Base-by-base conservation (phyloP, 805 yeast species). In the Lachancea waltii region DNA sequence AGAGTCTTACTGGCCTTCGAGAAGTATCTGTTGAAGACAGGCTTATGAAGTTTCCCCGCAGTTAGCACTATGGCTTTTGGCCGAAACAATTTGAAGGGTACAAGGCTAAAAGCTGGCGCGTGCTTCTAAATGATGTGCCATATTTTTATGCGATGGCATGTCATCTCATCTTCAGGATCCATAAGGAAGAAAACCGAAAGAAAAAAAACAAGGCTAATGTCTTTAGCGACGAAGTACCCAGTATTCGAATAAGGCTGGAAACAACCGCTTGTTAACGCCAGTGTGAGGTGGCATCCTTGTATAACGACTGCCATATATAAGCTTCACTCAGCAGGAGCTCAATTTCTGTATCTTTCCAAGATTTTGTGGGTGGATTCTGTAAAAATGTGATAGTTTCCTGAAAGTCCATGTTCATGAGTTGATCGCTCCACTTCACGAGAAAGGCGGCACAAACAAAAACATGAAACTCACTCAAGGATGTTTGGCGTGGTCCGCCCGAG, bases 361-460 rank as follows among this genome's bases (percentile, higher is more conserved):
- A 64, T 34, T 69, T 65, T 0, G 97, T 92, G 18, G 97, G 97
- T 7, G 89, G 81, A 44, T 82, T 84, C 60, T 92, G 98, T 34
- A 92, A 66, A 54, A 85, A 90, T 60, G 94, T 81, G 64, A 92
- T 78, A 24, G 87, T 85, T 45, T 86, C 97, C 63, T 92, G 97
- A 58, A 92, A 92, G 47, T 90, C 97, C 87, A 82, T 85, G 7
- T 71, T 69, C 57, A 82, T 77, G 46, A 92, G 65, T 46, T 78
- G 79, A 38, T 72, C 78, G 45, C 92, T 78, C 79, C 95, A 92
- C 54, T 85, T 81, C 44, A 87, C 83, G 49, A 92, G 67, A 54
- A 90, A 92, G 15, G 98, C 97, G 15, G 97, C 96, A 63, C 98
- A 92, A 3, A 92, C 98, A 58, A 90, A 92, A 7, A 92, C 85